Percentiles rank a stretch among this genome's conserved stretches.
These are phyloP conservation scores for Evernia prunastri DNA, from an alignment of 495 filamentous ascomycete genomes.

Conservation along the genomic window DNA sequence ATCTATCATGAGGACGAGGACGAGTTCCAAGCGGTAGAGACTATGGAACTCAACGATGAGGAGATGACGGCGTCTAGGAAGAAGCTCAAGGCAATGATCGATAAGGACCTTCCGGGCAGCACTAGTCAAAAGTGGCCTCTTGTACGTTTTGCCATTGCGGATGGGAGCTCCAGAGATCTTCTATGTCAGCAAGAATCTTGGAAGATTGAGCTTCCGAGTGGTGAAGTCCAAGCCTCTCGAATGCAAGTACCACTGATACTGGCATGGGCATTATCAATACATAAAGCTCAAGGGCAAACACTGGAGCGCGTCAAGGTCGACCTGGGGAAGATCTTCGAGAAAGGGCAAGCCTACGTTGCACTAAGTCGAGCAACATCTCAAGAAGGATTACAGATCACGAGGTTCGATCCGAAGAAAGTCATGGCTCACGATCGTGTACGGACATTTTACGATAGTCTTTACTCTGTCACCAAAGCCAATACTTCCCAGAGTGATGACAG, in stretches of 20 bases:
- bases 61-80: constrained; percentile 38
- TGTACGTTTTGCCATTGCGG: constrained; percentile 71
- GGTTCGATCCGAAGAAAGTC: constrained; percentile 85
- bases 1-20: constrained; percentile 51
- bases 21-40: constrained; percentile 41
- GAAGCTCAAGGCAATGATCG: constrained; percentile 43
- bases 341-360: constrained; percentile 64
- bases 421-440: constrained; percentile 88
- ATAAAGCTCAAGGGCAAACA: constrained; percentile 97
- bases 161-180: constrained; percentile 69
- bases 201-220: constrained; percentile 95
- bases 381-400: constrained; percentile 77
- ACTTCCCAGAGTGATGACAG: constrained; percentile 21
- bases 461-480: constrained; percentile 39
- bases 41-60: constrained; percentile 40
- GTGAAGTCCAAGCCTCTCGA: constrained; percentile 81
- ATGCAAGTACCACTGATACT: constrained; percentile 67
- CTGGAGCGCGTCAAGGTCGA: constrained; percentile 93
- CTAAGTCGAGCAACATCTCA: constrained; percentile 75
- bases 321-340: constrained; percentile 86
- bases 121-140: constrained; percentile 60
- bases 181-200: constrained; percentile 82
- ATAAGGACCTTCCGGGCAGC: constrained; percentile 36
- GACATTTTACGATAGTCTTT: constrained; percentile 75
- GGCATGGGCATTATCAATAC: constrained; percentile 94